These are phyloP conservation scores for Dysphania ambrosioides DNA, from an alignment of 148 eudicot genomes.

Conservation along the genomic window DNA sequence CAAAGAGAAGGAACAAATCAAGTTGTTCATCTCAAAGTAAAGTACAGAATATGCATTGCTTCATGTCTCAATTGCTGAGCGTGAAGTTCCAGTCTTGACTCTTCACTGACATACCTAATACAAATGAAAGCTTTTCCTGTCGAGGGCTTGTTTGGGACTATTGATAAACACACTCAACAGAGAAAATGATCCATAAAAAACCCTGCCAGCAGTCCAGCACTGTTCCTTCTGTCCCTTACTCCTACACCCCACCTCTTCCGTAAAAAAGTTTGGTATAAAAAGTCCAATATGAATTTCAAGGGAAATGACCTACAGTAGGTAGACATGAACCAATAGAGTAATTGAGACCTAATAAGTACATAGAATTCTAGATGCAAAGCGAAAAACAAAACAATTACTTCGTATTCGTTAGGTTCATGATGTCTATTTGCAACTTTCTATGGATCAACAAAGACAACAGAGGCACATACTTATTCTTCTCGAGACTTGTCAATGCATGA, in stretches of 20 bases:
- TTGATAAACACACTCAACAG: background rate
- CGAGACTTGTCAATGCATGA: slow-evolving; percentile 59
- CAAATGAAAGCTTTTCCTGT: background rate
- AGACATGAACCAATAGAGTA: too few relatives aligned
- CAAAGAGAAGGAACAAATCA: background rate
- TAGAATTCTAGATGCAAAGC: background rate
- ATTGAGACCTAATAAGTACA: background rate
- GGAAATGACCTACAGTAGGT: too few relatives aligned
- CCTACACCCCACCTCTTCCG: background rate
- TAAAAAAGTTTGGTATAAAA: background rate
- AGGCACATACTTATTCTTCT: slow-evolving; percentile 55
- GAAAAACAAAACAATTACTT: background rate
- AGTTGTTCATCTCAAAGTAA: background rate
- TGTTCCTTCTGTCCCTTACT: background rate
- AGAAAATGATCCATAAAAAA: too few relatives aligned
- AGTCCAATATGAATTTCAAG: background rate
- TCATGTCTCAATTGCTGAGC: background rate
- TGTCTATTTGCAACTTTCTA: slow-evolving; percentile 8
- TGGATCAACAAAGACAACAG: background rate
- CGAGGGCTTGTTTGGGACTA: background rate
- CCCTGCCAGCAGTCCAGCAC: background rate
- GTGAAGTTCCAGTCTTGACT: background rate
- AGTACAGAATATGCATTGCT: background rate
- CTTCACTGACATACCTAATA: background rate
- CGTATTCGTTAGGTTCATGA: background rate